Percentiles rank a stretch among this genome's conserved stretches.
Evolutionary conservation across 768 basidiomycete genomes (phyloP).

Genomic region (Trametes maxima): DNA sequence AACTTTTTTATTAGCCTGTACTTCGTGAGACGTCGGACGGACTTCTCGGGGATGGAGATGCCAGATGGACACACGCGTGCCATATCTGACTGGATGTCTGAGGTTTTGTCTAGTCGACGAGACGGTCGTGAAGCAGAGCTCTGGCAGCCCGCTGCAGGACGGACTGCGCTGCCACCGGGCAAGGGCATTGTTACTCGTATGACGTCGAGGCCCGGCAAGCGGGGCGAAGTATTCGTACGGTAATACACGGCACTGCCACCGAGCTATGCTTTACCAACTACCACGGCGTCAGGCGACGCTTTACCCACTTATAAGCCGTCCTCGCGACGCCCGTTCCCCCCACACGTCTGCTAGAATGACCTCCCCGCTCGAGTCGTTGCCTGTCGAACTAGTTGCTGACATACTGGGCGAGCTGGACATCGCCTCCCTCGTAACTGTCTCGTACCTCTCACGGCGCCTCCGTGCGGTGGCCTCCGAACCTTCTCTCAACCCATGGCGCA

Average conservation of each 20-base stretch:
- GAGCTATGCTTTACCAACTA: background rate
- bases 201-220: background rate
- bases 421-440: slow-evolving; percentile 55
- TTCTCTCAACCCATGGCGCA: slow-evolving; percentile 75
- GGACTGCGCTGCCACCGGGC: background rate
- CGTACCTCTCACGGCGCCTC: slow-evolving; percentile 63
- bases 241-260: slow-evolving; percentile 22
- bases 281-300: slow-evolving; percentile 8
- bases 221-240: background rate
- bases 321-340: background rate
- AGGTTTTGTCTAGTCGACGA: background rate
- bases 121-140: background rate
- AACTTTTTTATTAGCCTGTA: background rate
- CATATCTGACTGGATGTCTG: background rate
- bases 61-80: background rate
- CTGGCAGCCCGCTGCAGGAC: background rate
- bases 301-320: background rate
- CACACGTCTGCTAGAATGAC: background rate
- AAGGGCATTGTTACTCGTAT: background rate
- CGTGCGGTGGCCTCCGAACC: slow-evolving; percentile 60
- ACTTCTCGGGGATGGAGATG: background rate
- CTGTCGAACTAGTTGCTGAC: slow-evolving; percentile 77
- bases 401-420: slow-evolving; percentile 73
- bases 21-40: background rate
- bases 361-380: slow-evolving; percentile 49